Percentiles rank a stretch among this genome's conserved stretches.
Evolutionary conservation across 306 rosid species (phyloP).

Genomic region (Lablab purpureus): DNA sequence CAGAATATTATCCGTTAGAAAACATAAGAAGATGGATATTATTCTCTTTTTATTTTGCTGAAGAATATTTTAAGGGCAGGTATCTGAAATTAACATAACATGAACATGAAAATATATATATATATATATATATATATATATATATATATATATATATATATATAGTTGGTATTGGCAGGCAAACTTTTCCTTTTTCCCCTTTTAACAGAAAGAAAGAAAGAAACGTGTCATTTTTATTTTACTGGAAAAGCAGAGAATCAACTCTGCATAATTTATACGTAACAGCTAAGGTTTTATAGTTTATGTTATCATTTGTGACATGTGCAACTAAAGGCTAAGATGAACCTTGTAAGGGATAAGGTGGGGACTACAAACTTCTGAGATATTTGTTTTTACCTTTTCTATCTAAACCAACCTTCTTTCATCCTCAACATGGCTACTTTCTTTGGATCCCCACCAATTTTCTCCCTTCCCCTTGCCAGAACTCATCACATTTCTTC

Average conservation of each 20-base stretch:
- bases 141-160: not conserved
- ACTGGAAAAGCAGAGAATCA: constrained; percentile 8
- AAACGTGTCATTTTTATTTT: not conserved
- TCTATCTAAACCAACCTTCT: constrained; percentile 42
- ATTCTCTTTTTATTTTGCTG: not conserved
- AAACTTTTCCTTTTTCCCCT: not conserved
- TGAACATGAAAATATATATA: not conserved
- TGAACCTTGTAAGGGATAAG: constrained; percentile 50
- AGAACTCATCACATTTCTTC: constrained; percentile 69
- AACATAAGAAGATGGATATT: not conserved
- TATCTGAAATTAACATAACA: not conserved
- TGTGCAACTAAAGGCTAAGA: constrained; percentile 36
- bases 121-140: not conserved
- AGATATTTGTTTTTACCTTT: constrained; percentile 11
- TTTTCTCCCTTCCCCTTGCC: constrained; percentile 69
- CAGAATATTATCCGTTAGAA: not conserved
- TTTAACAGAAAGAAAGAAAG: not conserved
- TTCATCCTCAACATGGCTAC: constrained; percentile 70
- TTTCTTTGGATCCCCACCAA: constrained; percentile 69
- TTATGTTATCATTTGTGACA: constrained; percentile 19
- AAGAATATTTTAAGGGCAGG: not conserved
- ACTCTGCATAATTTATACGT: not conserved
- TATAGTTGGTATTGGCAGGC: too few species aligned
- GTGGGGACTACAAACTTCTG: constrained; percentile 45
- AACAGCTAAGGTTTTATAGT: constrained; percentile 17